Percentiles rank a stretch among this genome's conserved stretches.
Evolutionary conservation across 1,284 basidiomycete genomes (phyloP).

Genomic region (Cryptococcus amylolentus): DNA sequence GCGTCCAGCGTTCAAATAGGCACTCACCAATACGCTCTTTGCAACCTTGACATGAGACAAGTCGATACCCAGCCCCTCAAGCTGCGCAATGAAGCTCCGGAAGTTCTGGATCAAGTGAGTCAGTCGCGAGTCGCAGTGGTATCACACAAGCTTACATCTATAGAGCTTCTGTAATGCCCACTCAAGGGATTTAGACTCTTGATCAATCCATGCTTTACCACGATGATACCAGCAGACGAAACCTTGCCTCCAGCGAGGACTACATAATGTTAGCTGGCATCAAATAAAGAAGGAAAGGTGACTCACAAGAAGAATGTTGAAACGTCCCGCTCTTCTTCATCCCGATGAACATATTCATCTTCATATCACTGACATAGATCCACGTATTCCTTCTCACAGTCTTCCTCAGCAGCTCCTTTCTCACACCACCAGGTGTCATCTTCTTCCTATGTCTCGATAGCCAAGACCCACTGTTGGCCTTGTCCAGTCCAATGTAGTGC

Average conservation of each 20-base stretch:
- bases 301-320: slow-evolving; percentile 62
- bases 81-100: slow-evolving; percentile 58
- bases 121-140: neutral
- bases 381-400: slow-evolving; percentile 62
- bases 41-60: slow-evolving; percentile 61
- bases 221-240: slow-evolving; percentile 65
- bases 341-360: slow-evolving; percentile 64
- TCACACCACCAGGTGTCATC: slow-evolving; percentile 58
- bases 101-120: slow-evolving; percentile 55
- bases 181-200: slow-evolving; percentile 64
- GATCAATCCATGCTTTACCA: slow-evolving; percentile 63
- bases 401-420: slow-evolving; percentile 60
- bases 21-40: slow-evolving; percentile 54
- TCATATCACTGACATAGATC: slow-evolving; percentile 61
- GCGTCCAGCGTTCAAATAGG: neutral
- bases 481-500: slow-evolving; percentile 55
- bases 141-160: slow-evolving; percentile 48
- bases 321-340: slow-evolving; percentile 66
- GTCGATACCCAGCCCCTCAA: slow-evolving; percentile 61
- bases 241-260: slow-evolving; percentile 48
- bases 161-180: slow-evolving; percentile 63
- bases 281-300: slow-evolving; percentile 47
- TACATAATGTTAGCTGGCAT: slow-evolving; percentile 21
- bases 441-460: slow-evolving; percentile 50
- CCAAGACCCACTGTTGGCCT: slow-evolving; percentile 47